phyloP scores from a whole-genome alignment of 768 basidiomycete species.

The Clavulina sp. region DNA sequence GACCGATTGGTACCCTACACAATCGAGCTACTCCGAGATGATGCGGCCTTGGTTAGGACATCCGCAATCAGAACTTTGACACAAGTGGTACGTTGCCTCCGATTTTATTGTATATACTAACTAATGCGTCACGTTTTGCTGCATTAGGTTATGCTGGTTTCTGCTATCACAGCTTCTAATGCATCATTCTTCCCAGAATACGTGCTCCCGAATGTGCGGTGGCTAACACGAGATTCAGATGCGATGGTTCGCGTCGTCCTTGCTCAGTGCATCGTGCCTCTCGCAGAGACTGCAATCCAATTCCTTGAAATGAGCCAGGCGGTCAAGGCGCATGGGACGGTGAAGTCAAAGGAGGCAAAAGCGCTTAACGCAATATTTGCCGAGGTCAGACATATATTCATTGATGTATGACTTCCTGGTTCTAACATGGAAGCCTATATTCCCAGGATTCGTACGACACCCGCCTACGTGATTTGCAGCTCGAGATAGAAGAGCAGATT shows the following conservation, averaged over 20 bases:
- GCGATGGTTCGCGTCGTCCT: slow-evolving; percentile 61
- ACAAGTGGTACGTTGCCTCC: slow-evolving; percentile 46
- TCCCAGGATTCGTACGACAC: slow-evolving; percentile 77
- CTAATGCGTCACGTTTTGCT: not conserved
- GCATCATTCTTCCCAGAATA: slow-evolving; percentile 80
- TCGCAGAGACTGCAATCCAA: slow-evolving; percentile 72
- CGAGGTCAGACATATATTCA: slow-evolving; percentile 32
- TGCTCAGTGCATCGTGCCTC: slow-evolving; percentile 69
- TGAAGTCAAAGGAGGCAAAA: slow-evolving; percentile 44
- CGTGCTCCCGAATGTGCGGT: slow-evolving; percentile 76
- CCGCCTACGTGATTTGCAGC: slow-evolving; percentile 70
- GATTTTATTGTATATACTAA: not conserved
- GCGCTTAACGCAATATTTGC: slow-evolving; percentile 66
- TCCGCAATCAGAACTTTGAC: slow-evolving; percentile 61
- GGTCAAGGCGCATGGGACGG: slow-evolving; percentile 63
- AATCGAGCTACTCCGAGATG: slow-evolving; percentile 76
- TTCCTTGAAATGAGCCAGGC: slow-evolving; percentile 93
- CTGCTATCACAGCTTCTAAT: slow-evolving; percentile 46
- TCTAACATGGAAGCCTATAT: not conserved
- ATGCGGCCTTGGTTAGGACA: slow-evolving; percentile 63
- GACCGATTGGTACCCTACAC: slow-evolving; percentile 88
- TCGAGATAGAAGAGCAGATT: slow-evolving; percentile 72
- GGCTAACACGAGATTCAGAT: slow-evolving; percentile 70
- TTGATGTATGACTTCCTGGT: not conserved
- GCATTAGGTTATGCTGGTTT: slow-evolving; percentile 37